Base-by-base conservation (phyloP, 352 stramenopile genomes). In the Phytophthora quininea region DNA sequence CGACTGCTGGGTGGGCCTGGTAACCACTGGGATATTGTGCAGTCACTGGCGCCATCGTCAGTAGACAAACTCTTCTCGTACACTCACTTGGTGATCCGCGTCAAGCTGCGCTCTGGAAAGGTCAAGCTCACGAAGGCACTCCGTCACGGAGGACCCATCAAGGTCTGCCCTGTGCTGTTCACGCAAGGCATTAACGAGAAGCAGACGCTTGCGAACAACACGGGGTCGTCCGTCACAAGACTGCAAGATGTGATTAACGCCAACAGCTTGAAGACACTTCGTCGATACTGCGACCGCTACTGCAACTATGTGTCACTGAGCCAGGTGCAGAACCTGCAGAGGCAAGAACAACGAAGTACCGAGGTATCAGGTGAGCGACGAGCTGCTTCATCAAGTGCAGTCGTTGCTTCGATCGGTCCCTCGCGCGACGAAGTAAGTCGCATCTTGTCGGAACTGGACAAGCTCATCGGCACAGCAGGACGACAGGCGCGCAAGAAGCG, bases 121-220 rank as follows among this genome's bases (percentile, higher is more conserved):
- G 69, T 92, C n/a, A 93, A 93, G 77, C 52, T 95, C 6, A 76
- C 80, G 0, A 70, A 71, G 24, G 76, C 71, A 10, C 72, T 94
- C 60, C 74, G 73, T 15, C 84, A 89, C n/a, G 82, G 80, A 14
- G 62, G 71, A n/a, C 71, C 71, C 7, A 82, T 95, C 64, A 82
- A 80, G 32, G 87, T 95, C 9, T 86, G 68, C 30, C 87, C 87
- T 10, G 80, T 93, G 62, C 69, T 95, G 33, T 95, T 95, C 62
- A 90, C 88, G 0, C 88, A 98, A 55, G 93, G 93, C 24, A 97
- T 98, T 68, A 98, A 98, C 63, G 93, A 98, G 69, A 96, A 95
- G 70, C 91, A 97, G 72, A 97, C 91, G 33, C 47, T 98, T 8
- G 90, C 89, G 2, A 98, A 98, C 79, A 90, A 95, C 68, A 95